These are phyloP conservation scores for Spirogloea muscicola DNA, from an alignment of 139 green algal genomes.

Conservation along the genomic window DNA sequence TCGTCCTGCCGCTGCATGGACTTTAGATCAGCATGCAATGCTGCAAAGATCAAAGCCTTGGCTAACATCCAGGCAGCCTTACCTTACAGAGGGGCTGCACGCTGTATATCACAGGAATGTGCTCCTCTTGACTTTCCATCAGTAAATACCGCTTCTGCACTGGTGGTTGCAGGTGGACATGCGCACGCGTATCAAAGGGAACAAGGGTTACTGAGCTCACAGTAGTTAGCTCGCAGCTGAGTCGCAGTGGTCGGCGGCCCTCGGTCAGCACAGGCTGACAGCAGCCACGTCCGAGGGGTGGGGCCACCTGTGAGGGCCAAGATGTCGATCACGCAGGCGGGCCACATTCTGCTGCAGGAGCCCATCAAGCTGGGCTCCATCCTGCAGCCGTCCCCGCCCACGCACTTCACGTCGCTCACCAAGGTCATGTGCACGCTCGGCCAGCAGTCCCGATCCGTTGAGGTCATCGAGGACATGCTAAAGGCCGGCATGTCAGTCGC, in stretches of 20 bases:
- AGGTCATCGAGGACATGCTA: constrained; percentile 42
- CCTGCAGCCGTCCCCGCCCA: constrained; percentile 24
- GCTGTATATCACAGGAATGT: no score
- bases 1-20: neutral
- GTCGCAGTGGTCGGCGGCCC: no score
- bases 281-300: no score
- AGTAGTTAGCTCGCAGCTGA: no score
- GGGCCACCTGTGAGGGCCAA: no score
- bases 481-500: constrained; percentile 47
- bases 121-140: no score
- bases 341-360: constrained; percentile 40
- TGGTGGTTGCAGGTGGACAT: constrained; percentile 24
- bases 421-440: constrained; percentile 50
- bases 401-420: constrained; percentile 14
- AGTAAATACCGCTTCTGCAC: no score
- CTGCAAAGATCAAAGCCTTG: neutral
- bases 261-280: no score
- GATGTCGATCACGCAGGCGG: constrained; percentile 23
- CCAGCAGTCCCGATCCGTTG: constrained; percentile 31
- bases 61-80: neutral
- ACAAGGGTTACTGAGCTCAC: constrained; percentile 20
- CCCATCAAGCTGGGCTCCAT: constrained; percentile 34
- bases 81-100: neutral
- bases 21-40: neutral
- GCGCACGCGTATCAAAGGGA: constrained; percentile 5